Evolutionary conservation across 306 rosid genomes (phyloP).

Genomic region (Begonia fuchsioides): DNA sequence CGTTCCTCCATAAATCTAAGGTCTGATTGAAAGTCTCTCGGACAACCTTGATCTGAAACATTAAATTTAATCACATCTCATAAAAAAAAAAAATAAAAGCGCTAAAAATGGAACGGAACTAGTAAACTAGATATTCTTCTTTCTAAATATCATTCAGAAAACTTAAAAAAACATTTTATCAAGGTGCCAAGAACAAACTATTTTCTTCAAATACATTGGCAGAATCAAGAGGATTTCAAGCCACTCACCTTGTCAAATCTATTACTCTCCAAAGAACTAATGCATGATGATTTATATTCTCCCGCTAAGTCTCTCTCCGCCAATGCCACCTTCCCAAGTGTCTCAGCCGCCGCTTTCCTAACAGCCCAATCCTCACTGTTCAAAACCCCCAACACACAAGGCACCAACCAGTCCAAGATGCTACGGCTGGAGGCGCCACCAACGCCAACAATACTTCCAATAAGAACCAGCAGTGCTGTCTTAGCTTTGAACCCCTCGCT

Average conservation of each 20-base stretch:
- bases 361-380: constrained; percentile 79
- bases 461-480: constrained; percentile 61
- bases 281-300: constrained; percentile 37
- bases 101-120: no score
- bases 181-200: no score
- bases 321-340: constrained; percentile 56
- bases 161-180: no score
- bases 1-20: no score
- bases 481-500: constrained; percentile 65
- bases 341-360: constrained; percentile 84
- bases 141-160: no score
- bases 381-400: constrained; percentile 53
- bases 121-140: no score
- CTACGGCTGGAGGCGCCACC: constrained; percentile 65
- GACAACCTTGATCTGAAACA: no score
- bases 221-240: no score
- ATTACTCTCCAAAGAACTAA: constrained; percentile 66
- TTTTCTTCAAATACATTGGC: no score
- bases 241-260: constrained; percentile 74
- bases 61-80: no score
- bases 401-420: constrained; percentile 70
- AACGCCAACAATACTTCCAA: constrained; percentile 52
- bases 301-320: constrained; percentile 48
- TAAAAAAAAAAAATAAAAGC: no score
- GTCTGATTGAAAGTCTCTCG: no score